Evolutionary conservation across 192 early-diverging fungal species (phyloP), one percentile per base, ranked within the genome.

Genomic region (Backusella australiensis): DNA sequence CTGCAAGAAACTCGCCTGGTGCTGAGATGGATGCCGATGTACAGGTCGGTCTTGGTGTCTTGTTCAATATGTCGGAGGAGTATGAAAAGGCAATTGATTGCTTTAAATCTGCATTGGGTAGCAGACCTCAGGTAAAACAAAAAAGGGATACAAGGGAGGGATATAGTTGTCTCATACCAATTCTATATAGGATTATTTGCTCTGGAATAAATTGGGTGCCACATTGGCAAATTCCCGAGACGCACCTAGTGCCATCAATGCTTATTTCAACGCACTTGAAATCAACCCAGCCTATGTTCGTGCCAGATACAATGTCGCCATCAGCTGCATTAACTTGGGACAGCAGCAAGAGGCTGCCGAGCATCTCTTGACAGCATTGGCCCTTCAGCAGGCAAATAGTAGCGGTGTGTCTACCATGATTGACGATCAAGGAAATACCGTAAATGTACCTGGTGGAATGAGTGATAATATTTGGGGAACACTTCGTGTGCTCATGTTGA

Each of bases 71-170:
- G 32, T 90, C 90, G 17, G 83, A 87, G 6, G 96, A 99, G 74
- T 97, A 95, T 75, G 90, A 92, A 72, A 99, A 99, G 84, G 97
- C 97, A 3, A 90, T 97, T 7, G 98, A 99, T 83, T 99, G 98
- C 76, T 99, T 99, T 83, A 88, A 93, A 69, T 89, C 97, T 1
- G 96, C 96, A 39, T 83, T 99, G 68, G 91, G 91, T 39, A 89
- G 88, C 53, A 90, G 93, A 32, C 98, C 98, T 6, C 78, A 80
- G 78, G 78, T 85, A 75, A 76, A 35, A 39, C 17, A 34, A 34
- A 35, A 21, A 32, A 66, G n/a, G n/a, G 17, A 36, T 44, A 19
- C 4, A 44, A 44, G 1, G 2, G 15, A 15, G 42, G 42, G 3
- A 15, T 46, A 0, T 9, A 8, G 49, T 26, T 42, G n/a, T 23